Base-by-base conservation (phyloP, 139 green algal genomes). In the Picochlorum sp. region DNA sequence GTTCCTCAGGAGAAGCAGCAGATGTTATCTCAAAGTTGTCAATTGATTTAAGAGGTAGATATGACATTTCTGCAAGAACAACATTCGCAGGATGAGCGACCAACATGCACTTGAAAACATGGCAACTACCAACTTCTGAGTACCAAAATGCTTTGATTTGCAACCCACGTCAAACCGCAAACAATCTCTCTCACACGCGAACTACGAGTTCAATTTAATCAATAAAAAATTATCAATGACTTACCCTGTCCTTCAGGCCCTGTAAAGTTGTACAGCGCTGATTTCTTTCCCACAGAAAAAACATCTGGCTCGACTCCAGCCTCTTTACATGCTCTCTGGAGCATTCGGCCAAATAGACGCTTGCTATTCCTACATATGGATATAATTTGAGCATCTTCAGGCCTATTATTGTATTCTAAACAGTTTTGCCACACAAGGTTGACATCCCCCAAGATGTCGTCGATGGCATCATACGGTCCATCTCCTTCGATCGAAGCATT, bases 341-440 rank as follows among this genome's bases (percentile, higher is more conserved):
- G 8, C 33, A 20, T 28, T 4, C 12, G 20, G 18, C 22, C 18
- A 47, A 47, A 47, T n/a, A 47, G 22, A 16, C 20, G 22, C 22
- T 47, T 47, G 39, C 39, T 47, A 16, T 14, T 32, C 14, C 50
- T 32, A 35, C 55, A 68, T 4, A 60, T 36, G 5, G 69, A 49
- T 5, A 63, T 59, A 32, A 68, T 68, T 12, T 49, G 37, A 29
- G 39, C 43, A 33, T 84, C 67, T 30, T 32, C 62, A 2, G 55
- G 32, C n/a, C 57, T 39, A 26, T 47, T 58, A 59, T 88, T 88
- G 50, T 83, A 88, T n/a, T 43, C 29, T n/a, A 59, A 55, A 53
- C 78, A 85, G 68, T 88, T 88, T 25, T 55, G 7, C 55, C 69
- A 88, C 0, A 85, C 63, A 2, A 77, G 66, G 20, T 47, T 22